A percentile compares a stretch with the other conserved stretches of the same genome.
These are phyloP conservation scores for Rhytidiadelphus loreus DNA, from an alignment of 225 moss, liverwort and hornwort species.

Conservation along the genomic window DNA sequence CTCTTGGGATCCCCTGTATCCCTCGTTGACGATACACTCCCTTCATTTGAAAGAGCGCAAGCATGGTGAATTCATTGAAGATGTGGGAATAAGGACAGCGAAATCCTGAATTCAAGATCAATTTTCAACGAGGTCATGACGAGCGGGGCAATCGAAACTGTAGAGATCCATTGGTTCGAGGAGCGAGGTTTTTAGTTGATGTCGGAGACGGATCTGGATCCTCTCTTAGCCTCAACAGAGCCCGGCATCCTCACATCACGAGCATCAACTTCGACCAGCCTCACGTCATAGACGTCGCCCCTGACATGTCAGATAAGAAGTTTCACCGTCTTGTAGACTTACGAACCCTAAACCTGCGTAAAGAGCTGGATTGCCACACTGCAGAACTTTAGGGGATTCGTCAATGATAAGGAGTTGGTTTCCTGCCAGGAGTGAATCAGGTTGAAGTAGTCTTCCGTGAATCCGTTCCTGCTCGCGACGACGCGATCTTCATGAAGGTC, in stretches of 20 bases:
- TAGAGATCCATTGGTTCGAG: too few species aligned
- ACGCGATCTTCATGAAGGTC: neutral
- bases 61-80: neutral
- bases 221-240: too few species aligned
- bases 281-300: neutral
- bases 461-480: neutral
- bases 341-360: neutral
- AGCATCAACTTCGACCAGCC: too few species aligned
- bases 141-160: neutral
- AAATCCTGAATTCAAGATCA: neutral
- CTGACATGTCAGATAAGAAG: neutral
- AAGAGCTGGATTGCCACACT: neutral
- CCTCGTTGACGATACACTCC: neutral
- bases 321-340: neutral
- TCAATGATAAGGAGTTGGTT: neutral
- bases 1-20: too few species aligned
- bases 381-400: neutral
- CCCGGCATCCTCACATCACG: too few species aligned
- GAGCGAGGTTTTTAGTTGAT: too few species aligned
- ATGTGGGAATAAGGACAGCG: neutral
- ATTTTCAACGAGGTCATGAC: neutral
- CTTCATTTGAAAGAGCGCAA: neutral
- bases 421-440: neutral
- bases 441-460: neutral
- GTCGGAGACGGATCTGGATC: too few species aligned